These are phyloP conservation scores for Mortierella sp. DNA, from an alignment of 371 early-diverging fungal species.

Conservation along the genomic window DNA sequence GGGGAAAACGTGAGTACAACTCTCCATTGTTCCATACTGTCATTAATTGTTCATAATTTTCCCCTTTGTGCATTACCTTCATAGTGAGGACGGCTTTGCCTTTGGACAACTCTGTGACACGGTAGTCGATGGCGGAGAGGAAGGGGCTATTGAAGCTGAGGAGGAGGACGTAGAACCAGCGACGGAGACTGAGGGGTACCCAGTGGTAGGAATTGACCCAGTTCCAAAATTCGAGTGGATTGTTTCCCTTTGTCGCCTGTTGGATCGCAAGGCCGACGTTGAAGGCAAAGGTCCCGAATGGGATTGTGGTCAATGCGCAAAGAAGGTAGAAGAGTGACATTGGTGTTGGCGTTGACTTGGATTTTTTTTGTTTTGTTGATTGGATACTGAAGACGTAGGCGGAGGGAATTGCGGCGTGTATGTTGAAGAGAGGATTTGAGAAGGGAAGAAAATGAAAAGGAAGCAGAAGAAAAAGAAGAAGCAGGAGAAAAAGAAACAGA, in stretches of 20 bases:
- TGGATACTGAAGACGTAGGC: too few relatives aligned
- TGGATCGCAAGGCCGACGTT: neutral
- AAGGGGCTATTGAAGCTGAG: neutral
- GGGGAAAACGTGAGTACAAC: too few relatives aligned
- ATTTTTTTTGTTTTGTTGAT: too few relatives aligned
- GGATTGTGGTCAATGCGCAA: neutral
- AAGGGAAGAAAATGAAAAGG: too few relatives aligned
- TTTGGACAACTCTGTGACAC: neutral
- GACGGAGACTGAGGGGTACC: neutral
- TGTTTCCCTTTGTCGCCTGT: neutral
- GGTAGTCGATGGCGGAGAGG: neutral
- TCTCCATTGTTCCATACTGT: neutral
- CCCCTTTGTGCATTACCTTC: neutral
- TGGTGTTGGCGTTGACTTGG: too few relatives aligned
- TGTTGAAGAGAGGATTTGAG: too few relatives aligned
- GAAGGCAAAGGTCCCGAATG: neutral
- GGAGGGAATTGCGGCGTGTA: too few relatives aligned
- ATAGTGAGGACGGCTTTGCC: neutral
- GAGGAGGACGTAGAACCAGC: neutral
- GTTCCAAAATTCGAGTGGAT: neutral
- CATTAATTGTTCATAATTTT: neutral
- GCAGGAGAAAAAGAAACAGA: too few relatives aligned
- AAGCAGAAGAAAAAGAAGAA: too few relatives aligned
- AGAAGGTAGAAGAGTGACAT: too few relatives aligned
- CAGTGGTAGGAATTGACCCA: neutral